Evolutionary conservation across 225 moss, liverwort and hornwort genomes (phyloP).

Genomic region (Pseudisothecium myosuroides): DNA sequence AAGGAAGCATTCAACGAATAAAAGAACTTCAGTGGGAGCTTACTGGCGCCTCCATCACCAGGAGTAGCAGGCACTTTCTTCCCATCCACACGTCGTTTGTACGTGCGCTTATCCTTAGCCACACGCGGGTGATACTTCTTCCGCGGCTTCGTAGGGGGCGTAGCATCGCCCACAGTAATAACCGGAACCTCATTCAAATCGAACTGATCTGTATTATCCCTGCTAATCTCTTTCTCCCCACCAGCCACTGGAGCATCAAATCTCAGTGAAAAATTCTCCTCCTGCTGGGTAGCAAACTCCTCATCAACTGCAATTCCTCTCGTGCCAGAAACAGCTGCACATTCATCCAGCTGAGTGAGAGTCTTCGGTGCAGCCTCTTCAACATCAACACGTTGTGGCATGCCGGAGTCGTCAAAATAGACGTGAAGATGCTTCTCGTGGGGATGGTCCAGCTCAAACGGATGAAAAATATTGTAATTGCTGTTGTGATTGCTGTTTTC

Average conservation of each 20-base stretch:
- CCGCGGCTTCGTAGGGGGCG: slow-evolving; percentile 12
- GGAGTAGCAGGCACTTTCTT: slow-evolving; percentile 1
- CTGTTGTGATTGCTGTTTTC: not conserved
- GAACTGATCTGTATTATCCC: not conserved
- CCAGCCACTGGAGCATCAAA: not conserved
- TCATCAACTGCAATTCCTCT: not conserved
- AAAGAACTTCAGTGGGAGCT: not conserved
- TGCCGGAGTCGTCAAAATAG: not conserved
- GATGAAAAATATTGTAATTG: not conserved
- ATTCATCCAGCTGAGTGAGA: not conserved
- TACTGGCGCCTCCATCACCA: not conserved
- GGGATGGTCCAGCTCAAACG: not conserved
- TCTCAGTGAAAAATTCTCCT: not conserved
- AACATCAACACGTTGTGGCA: not conserved
- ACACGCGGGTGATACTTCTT: slow-evolving; percentile 53
- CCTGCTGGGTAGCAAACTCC: not conserved
- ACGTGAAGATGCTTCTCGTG: slow-evolving; percentile 2
- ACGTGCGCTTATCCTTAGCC: slow-evolving; percentile 40
- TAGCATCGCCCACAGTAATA: not conserved
- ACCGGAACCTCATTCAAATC: slow-evolving; percentile 49
- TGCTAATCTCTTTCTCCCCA: not conserved
- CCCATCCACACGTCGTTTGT: slow-evolving; percentile 16
- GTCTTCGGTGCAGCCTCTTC: not conserved
- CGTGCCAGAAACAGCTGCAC: not conserved
- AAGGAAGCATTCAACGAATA: not conserved